A percentile compares a stretch with the other conserved stretches of the same genome.
Conservation (phyloP, 1,284 basidiomycete species). For the Microbotryum saponariae region DNA sequence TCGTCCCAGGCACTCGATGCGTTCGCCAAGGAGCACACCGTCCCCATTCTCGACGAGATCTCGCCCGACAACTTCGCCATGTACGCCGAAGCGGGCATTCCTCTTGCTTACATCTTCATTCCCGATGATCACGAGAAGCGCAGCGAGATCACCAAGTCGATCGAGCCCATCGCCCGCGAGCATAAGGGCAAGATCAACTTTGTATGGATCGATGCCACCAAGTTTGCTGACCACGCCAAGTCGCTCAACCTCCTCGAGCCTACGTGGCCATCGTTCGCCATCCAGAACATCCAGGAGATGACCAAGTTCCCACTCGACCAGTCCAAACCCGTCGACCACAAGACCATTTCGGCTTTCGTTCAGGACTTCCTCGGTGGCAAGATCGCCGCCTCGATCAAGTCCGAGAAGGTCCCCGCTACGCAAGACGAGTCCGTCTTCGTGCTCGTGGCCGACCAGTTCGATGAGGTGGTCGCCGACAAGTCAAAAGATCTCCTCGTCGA, state of each 20-base stretch:
- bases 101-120: conserved; percentile 90
- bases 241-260: conserved; percentile 76
- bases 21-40: conserved; percentile 75
- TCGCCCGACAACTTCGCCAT: conserved; percentile 84
- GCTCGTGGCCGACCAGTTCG: conserved; percentile 85
- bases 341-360: conserved; percentile 57
- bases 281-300: conserved; percentile 74
- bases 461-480: conserved; percentile 66
- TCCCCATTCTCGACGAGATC: conserved; percentile 89
- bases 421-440: conserved; percentile 78
- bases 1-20: conserved; percentile 58
- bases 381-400: conserved; percentile 80
- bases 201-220: conserved; percentile 94
- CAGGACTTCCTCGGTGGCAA: conserved; percentile 62
- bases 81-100: conserved; percentile 75
- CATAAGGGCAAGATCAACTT: conserved; percentile 89
- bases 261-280: conserved; percentile 87
- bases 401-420: conserved; percentile 70
- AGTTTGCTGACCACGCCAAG: conserved; percentile 93
- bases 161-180: conserved; percentile 69
- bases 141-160: conserved; percentile 59
- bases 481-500: conserved; percentile 93
- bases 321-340: conserved; percentile 50
- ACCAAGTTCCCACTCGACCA: conserved; percentile 86
- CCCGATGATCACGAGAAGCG: conserved; percentile 63